Conservation (phyloP, 345 rosid species). For the Nasturtium officinale region DNA sequence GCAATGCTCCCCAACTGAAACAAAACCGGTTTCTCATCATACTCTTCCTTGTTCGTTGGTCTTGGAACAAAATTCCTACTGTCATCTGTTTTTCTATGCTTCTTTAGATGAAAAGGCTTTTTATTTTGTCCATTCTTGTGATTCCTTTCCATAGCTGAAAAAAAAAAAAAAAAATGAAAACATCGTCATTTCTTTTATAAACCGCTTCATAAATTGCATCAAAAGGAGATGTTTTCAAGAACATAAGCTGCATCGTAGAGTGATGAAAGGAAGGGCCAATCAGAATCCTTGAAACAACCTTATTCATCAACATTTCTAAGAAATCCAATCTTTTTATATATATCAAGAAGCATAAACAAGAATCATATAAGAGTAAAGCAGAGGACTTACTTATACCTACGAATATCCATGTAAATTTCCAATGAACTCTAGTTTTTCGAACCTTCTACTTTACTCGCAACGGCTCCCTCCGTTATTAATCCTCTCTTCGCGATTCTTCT, state of each 20-base stretch:
- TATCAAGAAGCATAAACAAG: background rate
- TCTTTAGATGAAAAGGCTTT: constrained; percentile 37
- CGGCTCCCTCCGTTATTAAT: constrained; percentile 35
- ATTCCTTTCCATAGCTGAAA: constrained; percentile 38
- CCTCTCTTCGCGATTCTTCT: constrained; percentile 9
- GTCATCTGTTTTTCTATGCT: constrained; percentile 32
- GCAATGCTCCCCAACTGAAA: constrained; percentile 44
- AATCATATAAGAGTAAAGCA: constrained; percentile 10
- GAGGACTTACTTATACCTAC: constrained; percentile 29
- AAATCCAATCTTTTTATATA: background rate
- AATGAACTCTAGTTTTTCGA: constrained; percentile 4
- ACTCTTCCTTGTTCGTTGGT: background rate
- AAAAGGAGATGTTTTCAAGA: background rate
- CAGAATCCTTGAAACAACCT: background rate
- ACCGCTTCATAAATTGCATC: constrained; percentile 1
- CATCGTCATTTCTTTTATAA: background rate
- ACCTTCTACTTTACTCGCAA: constrained; percentile 33
- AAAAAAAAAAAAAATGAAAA: background rate
- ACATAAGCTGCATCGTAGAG: background rate
- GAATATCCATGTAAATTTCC: constrained; percentile 26
- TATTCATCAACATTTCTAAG: background rate
- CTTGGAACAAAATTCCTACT: constrained; percentile 29
- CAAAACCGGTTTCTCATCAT: constrained; percentile 39
- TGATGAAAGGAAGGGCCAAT: background rate
- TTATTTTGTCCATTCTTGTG: constrained; percentile 34